Percentiles rank a stretch among this genome's conserved stretches.
Conservation (phyloP, 2,329 filamentous ascomycete genomes). For the Cercospora sesami region DNA sequence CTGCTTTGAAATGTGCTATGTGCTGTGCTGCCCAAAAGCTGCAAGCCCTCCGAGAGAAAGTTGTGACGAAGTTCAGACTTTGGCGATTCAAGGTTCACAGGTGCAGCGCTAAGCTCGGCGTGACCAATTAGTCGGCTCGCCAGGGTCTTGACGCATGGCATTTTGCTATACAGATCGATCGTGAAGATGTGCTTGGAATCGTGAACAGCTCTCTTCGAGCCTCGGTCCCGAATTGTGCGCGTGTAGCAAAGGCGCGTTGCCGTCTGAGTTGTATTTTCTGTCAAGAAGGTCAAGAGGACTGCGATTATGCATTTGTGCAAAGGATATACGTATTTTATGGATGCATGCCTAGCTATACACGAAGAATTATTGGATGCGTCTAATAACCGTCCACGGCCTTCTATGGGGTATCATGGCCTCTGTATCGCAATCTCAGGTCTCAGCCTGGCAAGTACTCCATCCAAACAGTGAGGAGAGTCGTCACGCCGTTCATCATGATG, state of each 20-base stretch:
- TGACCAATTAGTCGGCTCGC: not conserved
- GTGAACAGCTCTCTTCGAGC: not conserved
- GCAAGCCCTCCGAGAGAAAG: constrained; percentile 4
- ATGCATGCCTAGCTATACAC: not conserved
- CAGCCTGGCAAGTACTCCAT: not conserved
- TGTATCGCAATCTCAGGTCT: not conserved
- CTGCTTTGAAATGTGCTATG: not conserved
- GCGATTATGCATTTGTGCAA: not conserved
- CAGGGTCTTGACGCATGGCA: constrained; percentile 8
- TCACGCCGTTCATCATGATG: constrained; percentile 7
- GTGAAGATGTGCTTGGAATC: not conserved
- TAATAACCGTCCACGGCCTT: not conserved
- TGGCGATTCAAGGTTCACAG: not conserved
- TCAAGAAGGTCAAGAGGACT: not conserved
- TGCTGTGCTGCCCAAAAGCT: constrained; percentile 7
- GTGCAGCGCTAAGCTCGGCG: not conserved
- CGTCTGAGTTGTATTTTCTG: not conserved
- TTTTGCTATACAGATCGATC: constrained; percentile 1
- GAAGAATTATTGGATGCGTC: not conserved
- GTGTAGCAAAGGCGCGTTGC: not conserved
- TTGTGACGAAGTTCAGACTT: constrained; percentile 1
- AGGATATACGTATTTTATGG: not conserved
- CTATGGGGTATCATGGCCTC: not conserved
- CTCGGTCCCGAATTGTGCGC: not conserved
- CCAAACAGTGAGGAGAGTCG: constrained; percentile 5